These are phyloP conservation scores for Sphagnum contortum DNA, from an alignment of 225 moss, liverwort and hornwort species.

Conservation along the genomic window DNA sequence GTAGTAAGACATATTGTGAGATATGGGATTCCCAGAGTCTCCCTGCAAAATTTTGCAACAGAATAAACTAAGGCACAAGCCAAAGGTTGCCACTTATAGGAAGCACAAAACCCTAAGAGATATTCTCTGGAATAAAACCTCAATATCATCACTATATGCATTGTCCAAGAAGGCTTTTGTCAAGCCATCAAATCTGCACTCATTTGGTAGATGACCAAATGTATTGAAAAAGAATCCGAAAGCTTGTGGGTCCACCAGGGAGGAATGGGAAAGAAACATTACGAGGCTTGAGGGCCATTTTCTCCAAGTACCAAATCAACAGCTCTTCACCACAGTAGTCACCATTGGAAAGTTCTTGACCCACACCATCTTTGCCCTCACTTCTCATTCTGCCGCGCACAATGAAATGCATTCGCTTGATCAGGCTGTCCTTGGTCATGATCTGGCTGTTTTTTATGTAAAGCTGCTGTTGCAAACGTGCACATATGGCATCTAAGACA, in stretches of 20 bases:
- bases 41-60: background rate
- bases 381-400: conserved; percentile 58
- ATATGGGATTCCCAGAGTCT: no score
- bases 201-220: background rate
- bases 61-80: background rate
- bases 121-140: background rate
- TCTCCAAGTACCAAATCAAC: conserved; percentile 35
- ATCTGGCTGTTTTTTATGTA: conserved; percentile 55
- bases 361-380: conserved; percentile 24
- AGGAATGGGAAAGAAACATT: background rate
- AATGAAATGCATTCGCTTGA: conserved; percentile 75
- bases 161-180: background rate
- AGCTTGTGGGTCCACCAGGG: no score
- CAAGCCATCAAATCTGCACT: background rate
- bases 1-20: background rate
- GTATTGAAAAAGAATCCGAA: background rate
- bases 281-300: conserved; percentile 13
- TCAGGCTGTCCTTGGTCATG: conserved; percentile 41
- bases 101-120: no score
- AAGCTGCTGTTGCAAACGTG: conserved; percentile 48
- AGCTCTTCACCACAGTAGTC: conserved; percentile 39
- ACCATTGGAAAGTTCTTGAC: background rate
- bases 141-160: background rate
- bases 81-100: no score
- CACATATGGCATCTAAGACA: conserved; percentile 62